phyloP scores from a whole-genome alignment of 352 stramenopile genomes.

The Poterioochromonas sp. region DNA sequence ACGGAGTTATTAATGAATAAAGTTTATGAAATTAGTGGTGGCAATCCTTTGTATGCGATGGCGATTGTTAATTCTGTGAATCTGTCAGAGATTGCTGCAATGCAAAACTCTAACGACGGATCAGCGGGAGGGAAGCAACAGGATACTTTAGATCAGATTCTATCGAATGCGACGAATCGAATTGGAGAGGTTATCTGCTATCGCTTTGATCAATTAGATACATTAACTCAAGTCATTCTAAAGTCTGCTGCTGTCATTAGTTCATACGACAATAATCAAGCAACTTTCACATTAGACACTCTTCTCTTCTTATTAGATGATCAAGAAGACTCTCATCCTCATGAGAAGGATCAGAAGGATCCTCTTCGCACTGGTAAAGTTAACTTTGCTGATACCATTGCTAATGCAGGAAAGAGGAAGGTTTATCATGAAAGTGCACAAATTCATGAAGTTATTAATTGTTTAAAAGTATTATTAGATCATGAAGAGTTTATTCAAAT shows the following conservation, averaged over 20 bases:
- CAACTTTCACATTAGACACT: not conserved
- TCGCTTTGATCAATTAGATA: conserved; percentile 29
- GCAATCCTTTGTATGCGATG: conserved; percentile 12
- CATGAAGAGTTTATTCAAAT: not conserved
- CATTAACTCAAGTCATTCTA: not conserved
- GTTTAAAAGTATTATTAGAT: not conserved
- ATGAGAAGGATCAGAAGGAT: not conserved
- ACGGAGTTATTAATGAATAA: not conserved
- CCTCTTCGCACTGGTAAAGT: not conserved
- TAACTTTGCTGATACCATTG: not conserved
- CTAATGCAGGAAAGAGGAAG: not conserved
- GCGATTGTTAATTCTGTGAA: not conserved
- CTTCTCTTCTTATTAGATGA: not conserved
- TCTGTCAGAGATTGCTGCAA: not conserved
- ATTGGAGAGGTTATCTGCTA: conserved; percentile 33
- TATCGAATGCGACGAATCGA: not conserved
- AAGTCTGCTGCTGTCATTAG: conserved; percentile 12
- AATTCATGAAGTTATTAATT: too few relatives aligned
- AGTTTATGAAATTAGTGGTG: not conserved
- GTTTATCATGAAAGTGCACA: not conserved
- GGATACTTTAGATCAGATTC: not conserved
- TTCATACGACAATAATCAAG: conserved; percentile 20
- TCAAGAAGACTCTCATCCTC: not conserved
- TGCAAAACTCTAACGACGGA: not conserved
- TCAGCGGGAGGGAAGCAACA: not conserved